These are phyloP conservation scores for Vicia sativa DNA, from an alignment of 306 rosid genomes.

Conservation along the genomic window DNA sequence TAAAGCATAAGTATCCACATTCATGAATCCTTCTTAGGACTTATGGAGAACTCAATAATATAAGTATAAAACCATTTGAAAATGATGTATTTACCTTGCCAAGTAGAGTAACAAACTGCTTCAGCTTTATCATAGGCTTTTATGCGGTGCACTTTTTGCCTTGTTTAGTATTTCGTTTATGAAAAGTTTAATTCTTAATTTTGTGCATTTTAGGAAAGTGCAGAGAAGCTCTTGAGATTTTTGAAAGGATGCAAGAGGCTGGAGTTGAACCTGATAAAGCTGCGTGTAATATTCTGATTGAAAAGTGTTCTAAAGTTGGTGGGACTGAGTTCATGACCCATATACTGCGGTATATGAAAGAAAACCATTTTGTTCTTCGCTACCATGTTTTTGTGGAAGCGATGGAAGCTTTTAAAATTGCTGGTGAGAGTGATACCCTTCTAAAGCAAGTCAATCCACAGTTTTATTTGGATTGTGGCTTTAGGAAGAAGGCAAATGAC, in stretches of 20 bases:
- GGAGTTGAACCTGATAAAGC: slow-evolving; percentile 82
- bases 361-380: slow-evolving; percentile 67
- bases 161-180: slow-evolving; percentile 2
- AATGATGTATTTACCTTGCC: too few species aligned
- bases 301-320: slow-evolving; percentile 64
- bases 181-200: slow-evolving; percentile 27
- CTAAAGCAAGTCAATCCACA: slow-evolving; percentile 82
- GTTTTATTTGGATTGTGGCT: slow-evolving; percentile 41
- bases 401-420: slow-evolving; percentile 52
- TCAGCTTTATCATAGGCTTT: slow-evolving; percentile 18
- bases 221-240: slow-evolving; percentile 77
- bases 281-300: slow-evolving; percentile 78
- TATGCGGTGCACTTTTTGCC: not conserved
- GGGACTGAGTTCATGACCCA: slow-evolving; percentile 51
- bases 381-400: slow-evolving; percentile 70
- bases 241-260: slow-evolving; percentile 77
- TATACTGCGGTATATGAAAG: slow-evolving; percentile 74
- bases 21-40: not conserved
- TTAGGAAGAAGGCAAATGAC: slow-evolving; percentile 42
- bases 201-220: slow-evolving; percentile 61
- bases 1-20: not conserved
- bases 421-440: slow-evolving; percentile 58
- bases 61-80: not conserved
- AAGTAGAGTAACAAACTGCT: not conserved
- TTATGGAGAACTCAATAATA: not conserved